A percentile compares a stretch with the other conserved stretches of the same genome.
Conservation (phyloP, 208 protist species). For the Acanthamoeba healyi region DNA sequence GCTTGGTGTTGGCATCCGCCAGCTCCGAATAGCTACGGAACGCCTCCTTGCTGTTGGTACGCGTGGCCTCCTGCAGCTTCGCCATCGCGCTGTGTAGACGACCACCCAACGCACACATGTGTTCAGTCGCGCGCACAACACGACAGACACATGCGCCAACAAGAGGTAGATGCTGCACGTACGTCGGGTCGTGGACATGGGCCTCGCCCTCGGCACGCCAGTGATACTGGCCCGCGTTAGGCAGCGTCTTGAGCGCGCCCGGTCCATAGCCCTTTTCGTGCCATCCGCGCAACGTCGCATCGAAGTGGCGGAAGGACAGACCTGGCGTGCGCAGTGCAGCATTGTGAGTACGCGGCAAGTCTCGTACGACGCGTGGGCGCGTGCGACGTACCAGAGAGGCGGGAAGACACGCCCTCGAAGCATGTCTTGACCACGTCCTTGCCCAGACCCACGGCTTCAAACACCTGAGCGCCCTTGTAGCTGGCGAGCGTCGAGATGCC, state of each 20-base stretch:
- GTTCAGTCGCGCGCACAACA: not conserved
- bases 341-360: too few relatives aligned
- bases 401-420: slow-evolving; percentile 88
- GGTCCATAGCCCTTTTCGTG: slow-evolving; percentile 16
- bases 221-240: slow-evolving; percentile 86
- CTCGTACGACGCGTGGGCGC: not conserved
- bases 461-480: slow-evolving; percentile 94
- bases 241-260: slow-evolving; percentile 58
- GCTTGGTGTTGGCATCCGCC: slow-evolving; percentile 70
- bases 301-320: slow-evolving; percentile 71
- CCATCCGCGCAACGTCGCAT: slow-evolving; percentile 23
- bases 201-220: slow-evolving; percentile 85
- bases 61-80: slow-evolving; percentile 86
- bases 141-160: too few relatives aligned
- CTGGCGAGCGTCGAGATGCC: slow-evolving; percentile 91
- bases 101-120: not conserved
- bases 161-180: not conserved
- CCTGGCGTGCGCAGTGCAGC: not conserved
- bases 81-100: slow-evolving; percentile 72
- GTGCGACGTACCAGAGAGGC: slow-evolving; percentile 86
- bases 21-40: slow-evolving; percentile 81
- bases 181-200: slow-evolving; percentile 85
- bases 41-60: slow-evolving; percentile 84
- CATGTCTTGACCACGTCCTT: slow-evolving; percentile 88
- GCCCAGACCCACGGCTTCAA: slow-evolving; percentile 92